Base-by-base conservation (phyloP, 768 basidiomycete species). In the Fomitopsis serialis region DNA sequence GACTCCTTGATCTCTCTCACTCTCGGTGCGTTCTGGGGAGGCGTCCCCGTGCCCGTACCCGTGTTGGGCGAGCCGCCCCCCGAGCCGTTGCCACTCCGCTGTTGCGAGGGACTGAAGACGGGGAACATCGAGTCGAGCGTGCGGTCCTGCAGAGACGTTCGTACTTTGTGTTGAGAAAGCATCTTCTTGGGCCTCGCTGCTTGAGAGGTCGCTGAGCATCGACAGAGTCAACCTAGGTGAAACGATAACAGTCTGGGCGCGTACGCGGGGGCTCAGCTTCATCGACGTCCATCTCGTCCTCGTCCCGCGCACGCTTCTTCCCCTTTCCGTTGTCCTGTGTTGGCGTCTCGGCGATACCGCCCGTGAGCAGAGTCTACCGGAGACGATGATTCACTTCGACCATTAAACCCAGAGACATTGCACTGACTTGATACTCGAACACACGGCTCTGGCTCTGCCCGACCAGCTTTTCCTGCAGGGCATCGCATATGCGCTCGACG, bases 71-170 rank as follows among this genome's bases (percentile, higher is more conserved):
- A n/a, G n/a, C n/a, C n/a, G n/a, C n/a, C n/a, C n/a, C n/a, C 37
- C 15, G 54, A 37, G 27, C 56, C 58, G 11, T 59, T 35, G 35
- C 27, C 48, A 27, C 34, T 45, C 12, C 49, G 43, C 36, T 48
- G 55, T 12, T 58, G 61, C 1, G 64, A 54, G 48, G 48, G 61
- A 43, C 61, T 71, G 79, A 70, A 62, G 10, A 89, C 75, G 1
- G 87, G 86, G 56, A 98, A 89, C 92, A 98, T 97, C 0, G 93
- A 93, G 63, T 98, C 96, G 15, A 99, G 78, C 0, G 95, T 98
- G 34, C 95, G 82, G 54, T 95, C 90, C 42, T 85, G 75, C 9
- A 85, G 71, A 10, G 93, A 96, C 2, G 92, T 94, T 52, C 96
- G 83, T 49, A 98, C 89, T 78, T 97, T 96, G 67, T 94, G 84